Evolutionary conservation across 2,329 filamentous ascomycete species (phyloP), one percentile per base, ranked within the genome.

Genomic region (Penicillium capsulatum): DNA sequence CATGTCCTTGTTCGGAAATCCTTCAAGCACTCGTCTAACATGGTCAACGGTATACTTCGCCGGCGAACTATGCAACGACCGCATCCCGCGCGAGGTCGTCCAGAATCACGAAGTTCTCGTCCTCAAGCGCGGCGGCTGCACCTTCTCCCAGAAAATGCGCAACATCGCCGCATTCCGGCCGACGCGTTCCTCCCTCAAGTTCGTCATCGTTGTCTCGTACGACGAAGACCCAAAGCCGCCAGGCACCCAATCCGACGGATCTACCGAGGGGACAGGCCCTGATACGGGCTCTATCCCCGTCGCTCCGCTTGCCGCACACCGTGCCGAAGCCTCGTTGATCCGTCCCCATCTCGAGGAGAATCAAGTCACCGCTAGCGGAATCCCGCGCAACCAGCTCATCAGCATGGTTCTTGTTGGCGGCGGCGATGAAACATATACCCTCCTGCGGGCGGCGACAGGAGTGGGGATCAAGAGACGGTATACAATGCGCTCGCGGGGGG

Each of bases 341-440:
- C 71, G 80, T 24, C 92, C 92, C 1, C 66, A 92, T 33, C 72
- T 98, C 3, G 86, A 94, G 36, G 76, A 83, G 48, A 68, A 72
- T 35, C 91, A 96, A 68, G 66, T 72, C 34, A 89, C 84, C 2
- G 79, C 82, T 0, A 76, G 73, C 3, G 88, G 89, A 0, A 70
- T 89, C 36, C 73, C 75, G 37, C 71, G 89, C 8, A 76, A 80
- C 29, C 75, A 89, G 54, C 83, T 82, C 2, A 83, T 97, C 26
- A 79, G 86, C 9, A 80, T 96, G 77, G 75, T 94, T 27, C 86
- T 97, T 77, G 77, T 94, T 14, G 80, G 80, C 0, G 88, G 86
- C 0, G 83, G 82, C 0, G 73, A 81, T 7, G 72, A 75, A 40
- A 79, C 78, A 8, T 84, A 88, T 53, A 73, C 75, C 17, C 65